Evolutionary conservation across 768 basidiomycete species (phyloP), one percentile per base, ranked within the genome.

Genomic region (Trametes villosa): DNA sequence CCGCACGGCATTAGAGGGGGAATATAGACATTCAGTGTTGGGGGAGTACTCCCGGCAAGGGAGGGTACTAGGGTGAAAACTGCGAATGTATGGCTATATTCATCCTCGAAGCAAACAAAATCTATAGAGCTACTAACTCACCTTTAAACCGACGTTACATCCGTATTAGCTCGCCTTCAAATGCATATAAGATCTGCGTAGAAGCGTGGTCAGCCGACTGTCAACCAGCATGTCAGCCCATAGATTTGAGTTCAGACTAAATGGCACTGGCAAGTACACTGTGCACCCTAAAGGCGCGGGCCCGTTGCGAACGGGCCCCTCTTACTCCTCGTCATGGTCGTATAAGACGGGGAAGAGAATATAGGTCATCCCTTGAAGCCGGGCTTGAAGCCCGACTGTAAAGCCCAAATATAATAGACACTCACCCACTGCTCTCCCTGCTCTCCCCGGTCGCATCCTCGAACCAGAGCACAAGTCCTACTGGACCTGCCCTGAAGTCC

Each of bases 341-440:
- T 87, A 71, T 91, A 91, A 76, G 89, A 87, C 88, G 89, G 89
- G 89, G 89, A 91, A 91, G 88, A 91, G 89, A 91, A 91, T 83
- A 29, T 34, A 80, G 80, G 83, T 87, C 88, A 89, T 89, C 87
- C 52, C 47, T 48, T 55, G n/a, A 41, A 53, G 29, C 41, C 34
- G 27, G 44, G 44, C 30, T 46, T 20, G 6, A 47, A 31, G 27
- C 54, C 30, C 44, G 22, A 18, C 42, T 55, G 20, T 20, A 22
- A 41, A 44, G 11, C 17, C 29, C 5, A 18, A 33, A 27, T 9
- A 15, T 15, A 33, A 33, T 20, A 18, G 22, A 56, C 33, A 46
- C 54, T 50, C 47, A 50, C 47, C 57, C 48, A 38, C 49, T 20
- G 34, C 34, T 41, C 31, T 31, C 49, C 20, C 46, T n/a, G n/a